phyloP scores from a whole-genome alignment of 2,329 filamentous ascomycete genomes.

The Fusarium sp. region DNA sequence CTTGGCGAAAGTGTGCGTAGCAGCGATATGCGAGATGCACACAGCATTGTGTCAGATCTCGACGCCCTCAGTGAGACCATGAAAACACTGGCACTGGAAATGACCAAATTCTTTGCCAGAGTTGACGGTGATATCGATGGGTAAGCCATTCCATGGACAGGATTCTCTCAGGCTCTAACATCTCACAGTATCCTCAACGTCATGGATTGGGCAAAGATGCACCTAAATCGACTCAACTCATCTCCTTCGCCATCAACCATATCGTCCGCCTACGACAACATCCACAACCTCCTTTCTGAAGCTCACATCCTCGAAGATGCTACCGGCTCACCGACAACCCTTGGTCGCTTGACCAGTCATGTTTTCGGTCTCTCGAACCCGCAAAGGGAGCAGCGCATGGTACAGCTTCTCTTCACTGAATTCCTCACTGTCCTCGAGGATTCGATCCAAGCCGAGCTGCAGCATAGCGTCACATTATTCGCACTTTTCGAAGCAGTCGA shows the following conservation, averaged over 20 bases:
- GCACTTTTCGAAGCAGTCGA: slow-evolving; percentile 93
- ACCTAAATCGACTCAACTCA: slow-evolving; percentile 76
- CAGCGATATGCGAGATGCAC: slow-evolving; percentile 90
- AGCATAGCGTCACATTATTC: slow-evolving; percentile 83
- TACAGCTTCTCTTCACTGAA: slow-evolving; percentile 86
- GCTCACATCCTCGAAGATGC: slow-evolving; percentile 68
- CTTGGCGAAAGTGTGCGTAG: slow-evolving; percentile 88
- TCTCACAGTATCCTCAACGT: slow-evolving; percentile 80
- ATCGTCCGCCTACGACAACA: slow-evolving; percentile 80
- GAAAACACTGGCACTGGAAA: slow-evolving; percentile 83
- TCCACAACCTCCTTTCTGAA: slow-evolving; percentile 79
- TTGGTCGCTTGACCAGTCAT: slow-evolving; percentile 76
- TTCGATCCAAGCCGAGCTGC: slow-evolving; percentile 85
- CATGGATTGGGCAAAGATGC: slow-evolving; percentile 95
- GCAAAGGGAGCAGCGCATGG: slow-evolving; percentile 81
- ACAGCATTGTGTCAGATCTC: slow-evolving; percentile 85
- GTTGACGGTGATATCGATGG: slow-evolving; percentile 93
- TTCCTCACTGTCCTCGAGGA: slow-evolving; percentile 90
- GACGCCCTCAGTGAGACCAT: slow-evolving; percentile 88
- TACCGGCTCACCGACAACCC: slow-evolving; percentile 68
- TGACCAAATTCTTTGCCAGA: slow-evolving; percentile 92
- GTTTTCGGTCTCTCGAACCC: slow-evolving; percentile 84
- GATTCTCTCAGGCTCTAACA: slow-evolving; percentile 16
- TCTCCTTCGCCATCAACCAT: slow-evolving; percentile 68
- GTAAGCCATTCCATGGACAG: slow-evolving; percentile 55